Conservation (phyloP, 305 asterid genomes). For the Fraxinus albicans region DNA sequence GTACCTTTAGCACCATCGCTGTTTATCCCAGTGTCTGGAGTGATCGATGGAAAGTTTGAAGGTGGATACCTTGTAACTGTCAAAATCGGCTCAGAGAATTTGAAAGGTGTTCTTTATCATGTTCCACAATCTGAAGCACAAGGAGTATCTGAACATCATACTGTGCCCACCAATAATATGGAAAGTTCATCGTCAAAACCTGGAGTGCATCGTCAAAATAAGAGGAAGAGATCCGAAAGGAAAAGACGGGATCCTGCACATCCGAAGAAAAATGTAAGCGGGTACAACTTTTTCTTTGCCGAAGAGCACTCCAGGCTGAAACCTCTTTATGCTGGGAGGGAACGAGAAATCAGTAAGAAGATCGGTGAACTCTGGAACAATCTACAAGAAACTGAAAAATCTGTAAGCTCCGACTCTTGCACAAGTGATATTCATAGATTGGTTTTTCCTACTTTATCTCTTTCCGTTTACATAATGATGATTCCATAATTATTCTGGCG, state of each 20-base stretch:
- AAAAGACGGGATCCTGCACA: constrained; percentile 70
- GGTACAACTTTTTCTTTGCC: constrained; percentile 84
- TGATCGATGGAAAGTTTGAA: constrained; percentile 85
- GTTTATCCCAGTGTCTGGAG: constrained; percentile 56
- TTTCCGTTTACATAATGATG: too few species aligned
- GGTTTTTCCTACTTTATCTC: background rate
- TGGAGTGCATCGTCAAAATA: constrained; percentile 45
- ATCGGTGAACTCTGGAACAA: constrained; percentile 87
- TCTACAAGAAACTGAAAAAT: constrained; percentile 51
- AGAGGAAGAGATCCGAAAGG: constrained; percentile 74
- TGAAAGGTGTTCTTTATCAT: constrained; percentile 78
- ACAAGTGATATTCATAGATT: background rate
- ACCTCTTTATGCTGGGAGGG: constrained; percentile 64
- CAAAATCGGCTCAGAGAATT: constrained; percentile 63
- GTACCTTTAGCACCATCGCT: constrained; percentile 30
- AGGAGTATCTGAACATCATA: constrained; percentile 22
- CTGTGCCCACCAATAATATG: background rate
- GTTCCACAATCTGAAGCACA: constrained; percentile 28
- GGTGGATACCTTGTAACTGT: constrained; percentile 82
- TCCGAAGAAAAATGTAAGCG: constrained; percentile 84
- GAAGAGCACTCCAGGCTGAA: constrained; percentile 79
- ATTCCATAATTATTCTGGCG: too few species aligned
- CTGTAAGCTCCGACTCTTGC: constrained; percentile 37
- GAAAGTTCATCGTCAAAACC: constrained; percentile 29
- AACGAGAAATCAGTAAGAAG: constrained; percentile 76